These are phyloP conservation scores for Boletus nobilissimus DNA, from an alignment of 1,284 basidiomycete genomes.

Conservation along the genomic window DNA sequence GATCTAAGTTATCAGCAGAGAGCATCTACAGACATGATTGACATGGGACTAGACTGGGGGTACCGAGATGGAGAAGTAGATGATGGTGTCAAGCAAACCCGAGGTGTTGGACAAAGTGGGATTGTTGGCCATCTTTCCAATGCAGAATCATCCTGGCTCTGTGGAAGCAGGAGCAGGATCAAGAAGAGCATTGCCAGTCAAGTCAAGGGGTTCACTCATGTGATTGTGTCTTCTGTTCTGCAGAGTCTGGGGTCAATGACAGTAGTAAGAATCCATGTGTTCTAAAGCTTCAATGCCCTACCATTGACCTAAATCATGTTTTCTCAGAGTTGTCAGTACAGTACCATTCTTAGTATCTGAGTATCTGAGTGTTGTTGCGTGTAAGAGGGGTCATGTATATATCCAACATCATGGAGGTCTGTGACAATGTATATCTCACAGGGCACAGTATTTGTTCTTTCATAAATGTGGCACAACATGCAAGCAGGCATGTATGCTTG, in stretches of 20 bases:
- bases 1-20: constrained; percentile 64
- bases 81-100: constrained; percentile 30
- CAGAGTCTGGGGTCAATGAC: constrained; percentile 55
- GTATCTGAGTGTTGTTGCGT: no score
- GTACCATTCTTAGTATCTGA: no score
- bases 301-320: no score
- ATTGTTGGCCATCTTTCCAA: constrained; percentile 31
- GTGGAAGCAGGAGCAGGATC: constrained; percentile 37
- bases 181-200: constrained; percentile 55
- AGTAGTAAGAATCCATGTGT: constrained; percentile 23
- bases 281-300: no score
- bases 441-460: no score
- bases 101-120: constrained; percentile 52
- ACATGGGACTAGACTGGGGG: constrained; percentile 67
- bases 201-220: constrained; percentile 60
- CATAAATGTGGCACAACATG: no score
- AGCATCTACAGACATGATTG: constrained; percentile 77
- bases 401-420: no score
- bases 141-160: constrained; percentile 33
- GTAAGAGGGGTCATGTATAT: no score
- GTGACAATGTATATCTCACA: no score
- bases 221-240: constrained; percentile 50
- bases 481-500: no score
- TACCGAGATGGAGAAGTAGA: constrained; percentile 33
- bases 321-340: no score